phyloP scores from a whole-genome alignment of 257 asterid species.

The Forsythia viridissima region DNA sequence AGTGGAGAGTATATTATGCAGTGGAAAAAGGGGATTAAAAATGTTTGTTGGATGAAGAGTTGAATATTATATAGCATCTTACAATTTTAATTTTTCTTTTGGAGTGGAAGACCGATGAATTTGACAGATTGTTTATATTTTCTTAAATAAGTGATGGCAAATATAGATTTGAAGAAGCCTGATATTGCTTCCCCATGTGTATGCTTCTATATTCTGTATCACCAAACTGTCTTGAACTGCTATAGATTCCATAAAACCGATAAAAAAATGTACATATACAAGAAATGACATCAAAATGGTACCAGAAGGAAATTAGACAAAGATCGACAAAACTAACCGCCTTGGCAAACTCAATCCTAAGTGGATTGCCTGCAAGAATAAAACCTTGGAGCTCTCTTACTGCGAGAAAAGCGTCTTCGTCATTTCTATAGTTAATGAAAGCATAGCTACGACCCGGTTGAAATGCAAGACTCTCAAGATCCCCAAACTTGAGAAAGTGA shows the following conservation, averaged over 20 bases:
- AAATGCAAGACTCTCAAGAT: slow-evolving; percentile 80
- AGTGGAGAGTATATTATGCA: slow-evolving; percentile 13
- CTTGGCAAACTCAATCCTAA: slow-evolving; percentile 94
- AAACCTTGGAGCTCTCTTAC: slow-evolving; percentile 87
- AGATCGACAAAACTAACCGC: slow-evolving; percentile 93
- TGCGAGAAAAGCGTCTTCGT: slow-evolving; percentile 82
- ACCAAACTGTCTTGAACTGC: slow-evolving; percentile 22
- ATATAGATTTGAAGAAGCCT: slow-evolving; percentile 18
- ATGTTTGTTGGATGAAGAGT: neutral
- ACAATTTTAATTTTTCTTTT: neutral
- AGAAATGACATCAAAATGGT: slow-evolving; percentile 33
- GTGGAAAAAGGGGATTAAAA: neutral
- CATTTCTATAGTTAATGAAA: slow-evolving; percentile 65
- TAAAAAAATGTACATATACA: slow-evolving; percentile 28
- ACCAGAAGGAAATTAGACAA: slow-evolving; percentile 53
- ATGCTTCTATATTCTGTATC: slow-evolving; percentile 21
- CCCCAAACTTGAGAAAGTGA: slow-evolving; percentile 69
- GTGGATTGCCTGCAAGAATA: slow-evolving; percentile 75
- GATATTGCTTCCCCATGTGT: slow-evolving; percentile 2
- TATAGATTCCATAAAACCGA: slow-evolving; percentile 29
- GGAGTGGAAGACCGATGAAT: slow-evolving; percentile 12
- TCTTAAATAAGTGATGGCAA: slow-evolving; percentile 4
- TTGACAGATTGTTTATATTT: slow-evolving; percentile 2
- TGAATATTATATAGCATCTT: neutral
- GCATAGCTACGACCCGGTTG: slow-evolving; percentile 96